A percentile compares a stretch with the other conserved stretches of the same genome.
Conservation (phyloP, 2,329 filamentous ascomycete genomes). For the Colletotrichum cordylinicola region DNA sequence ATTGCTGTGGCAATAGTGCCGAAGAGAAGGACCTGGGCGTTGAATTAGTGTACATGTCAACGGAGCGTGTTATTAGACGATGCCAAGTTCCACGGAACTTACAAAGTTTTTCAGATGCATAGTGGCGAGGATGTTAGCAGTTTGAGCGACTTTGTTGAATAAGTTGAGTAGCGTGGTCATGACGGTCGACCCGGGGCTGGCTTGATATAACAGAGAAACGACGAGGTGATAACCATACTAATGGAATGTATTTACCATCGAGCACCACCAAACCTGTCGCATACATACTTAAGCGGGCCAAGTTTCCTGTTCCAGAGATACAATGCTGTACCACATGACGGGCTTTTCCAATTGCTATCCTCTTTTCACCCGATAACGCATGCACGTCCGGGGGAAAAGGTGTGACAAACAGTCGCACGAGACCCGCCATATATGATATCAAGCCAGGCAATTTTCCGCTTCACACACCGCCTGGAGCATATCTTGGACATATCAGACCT, state of each 20-base stretch:
- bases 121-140: neutral
- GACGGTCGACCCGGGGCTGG: neutral
- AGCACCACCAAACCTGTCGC: neutral
- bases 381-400: fast-evolving
- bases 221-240: too few relatives aligned
- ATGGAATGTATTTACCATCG: neutral
- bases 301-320: neutral
- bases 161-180: neutral
- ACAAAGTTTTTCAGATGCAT: neutral
- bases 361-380: neutral
- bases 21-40: neutral
- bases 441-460: neutral
- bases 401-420: fast-evolving
- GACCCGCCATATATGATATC: fast-evolving
- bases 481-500: neutral
- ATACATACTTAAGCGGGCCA: neutral
- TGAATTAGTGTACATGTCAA: neutral
- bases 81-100: neutral
- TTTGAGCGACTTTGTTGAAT: neutral
- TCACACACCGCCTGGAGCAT: neutral
- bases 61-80: neutral
- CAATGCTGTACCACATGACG: neutral
- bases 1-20: neutral
- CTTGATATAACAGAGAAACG: neutral
- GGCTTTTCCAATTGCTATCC: neutral